Percentiles rank a stretch among this genome's conserved stretches.
Conservation (phyloP, 2,329 filamentous ascomycete genomes). For the Cladophialophora immunda region DNA sequence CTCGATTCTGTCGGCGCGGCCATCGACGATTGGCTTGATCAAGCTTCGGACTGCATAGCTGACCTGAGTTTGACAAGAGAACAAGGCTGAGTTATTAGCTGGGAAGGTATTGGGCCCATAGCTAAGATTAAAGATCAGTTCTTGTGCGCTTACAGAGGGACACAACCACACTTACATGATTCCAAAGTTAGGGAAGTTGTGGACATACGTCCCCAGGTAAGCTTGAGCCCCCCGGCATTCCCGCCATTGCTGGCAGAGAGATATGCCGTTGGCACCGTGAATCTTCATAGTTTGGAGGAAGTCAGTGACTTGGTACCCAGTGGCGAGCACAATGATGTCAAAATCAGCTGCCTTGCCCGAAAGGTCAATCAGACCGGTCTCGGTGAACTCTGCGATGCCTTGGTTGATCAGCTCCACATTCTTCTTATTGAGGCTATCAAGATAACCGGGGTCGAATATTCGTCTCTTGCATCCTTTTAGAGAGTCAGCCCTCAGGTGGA, state of each 20-base stretch:
- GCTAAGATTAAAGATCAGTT: too few species aligned
- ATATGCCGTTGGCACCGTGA: conserved; percentile 40
- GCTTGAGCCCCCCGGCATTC: conserved; percentile 44
- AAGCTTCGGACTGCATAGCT: conserved; percentile 8
- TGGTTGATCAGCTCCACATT: conserved; percentile 60
- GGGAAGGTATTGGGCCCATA: conserved; percentile 64
- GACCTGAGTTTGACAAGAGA: conserved; percentile 10
- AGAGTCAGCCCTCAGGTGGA: too few species aligned
- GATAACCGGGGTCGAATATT: conserved; percentile 67
- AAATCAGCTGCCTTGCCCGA: conserved; percentile 24
- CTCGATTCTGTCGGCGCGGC: not conserved
- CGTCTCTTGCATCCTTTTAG: conserved; percentile 63
- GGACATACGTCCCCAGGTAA: conserved; percentile 56
- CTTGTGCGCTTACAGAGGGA: too few species aligned
- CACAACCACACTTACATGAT: conserved; percentile 49
- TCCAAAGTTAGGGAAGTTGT: conserved; percentile 71
- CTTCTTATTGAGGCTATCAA: conserved; percentile 59
- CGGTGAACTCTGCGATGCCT: conserved; percentile 18
- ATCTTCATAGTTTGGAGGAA: conserved; percentile 48
- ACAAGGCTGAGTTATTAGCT: conserved; percentile 9
- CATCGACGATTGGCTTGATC: not conserved
- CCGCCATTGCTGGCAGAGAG: conserved; percentile 45
- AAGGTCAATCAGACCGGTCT: conserved; percentile 16
- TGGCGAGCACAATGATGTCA: conserved; percentile 49
- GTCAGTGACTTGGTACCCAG: conserved; percentile 48